These are phyloP conservation scores for Samsoniella hepiali DNA, from an alignment of 2,329 filamentous ascomycete species.

Conservation along the genomic window DNA sequence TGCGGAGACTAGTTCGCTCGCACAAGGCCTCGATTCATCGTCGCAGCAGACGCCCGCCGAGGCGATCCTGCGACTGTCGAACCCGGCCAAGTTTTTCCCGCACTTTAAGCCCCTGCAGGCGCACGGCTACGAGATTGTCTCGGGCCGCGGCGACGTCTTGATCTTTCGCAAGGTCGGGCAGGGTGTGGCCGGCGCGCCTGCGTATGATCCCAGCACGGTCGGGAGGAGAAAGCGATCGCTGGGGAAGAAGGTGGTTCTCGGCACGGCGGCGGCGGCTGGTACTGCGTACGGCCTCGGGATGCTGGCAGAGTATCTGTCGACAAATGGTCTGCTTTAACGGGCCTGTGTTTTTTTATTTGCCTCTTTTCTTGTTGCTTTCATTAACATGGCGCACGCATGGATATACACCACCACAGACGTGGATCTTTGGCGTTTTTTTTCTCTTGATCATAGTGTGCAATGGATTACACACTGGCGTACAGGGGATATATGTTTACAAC, in stretches of 20 bases:
- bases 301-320: constrained; percentile 55
- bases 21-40: constrained; percentile 45
- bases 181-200: constrained; percentile 20
- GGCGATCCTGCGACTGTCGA: constrained; percentile 56
- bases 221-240: constrained; percentile 38
- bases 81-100: constrained; percentile 63
- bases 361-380: constrained; percentile 5
- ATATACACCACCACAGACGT: constrained; percentile 7
- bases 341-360: background rate
- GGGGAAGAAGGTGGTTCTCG: constrained; percentile 48
- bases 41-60: constrained; percentile 49
- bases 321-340: constrained; percentile 20
- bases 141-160: constrained; percentile 60
- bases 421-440: constrained; percentile 11
- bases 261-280: constrained; percentile 53
- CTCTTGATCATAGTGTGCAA: background rate
- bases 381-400: constrained; percentile 13
- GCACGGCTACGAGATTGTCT: constrained; percentile 65
- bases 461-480: background rate
- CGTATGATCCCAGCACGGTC: background rate
- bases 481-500: background rate
- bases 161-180: constrained; percentile 60
- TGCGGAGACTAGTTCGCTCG: constrained; percentile 58
- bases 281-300: constrained; percentile 57
- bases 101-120: constrained; percentile 57